Base-by-base conservation (phyloP, 2,329 filamentous ascomycete genomes). In the Hymenoscyphus repandus region DNA sequence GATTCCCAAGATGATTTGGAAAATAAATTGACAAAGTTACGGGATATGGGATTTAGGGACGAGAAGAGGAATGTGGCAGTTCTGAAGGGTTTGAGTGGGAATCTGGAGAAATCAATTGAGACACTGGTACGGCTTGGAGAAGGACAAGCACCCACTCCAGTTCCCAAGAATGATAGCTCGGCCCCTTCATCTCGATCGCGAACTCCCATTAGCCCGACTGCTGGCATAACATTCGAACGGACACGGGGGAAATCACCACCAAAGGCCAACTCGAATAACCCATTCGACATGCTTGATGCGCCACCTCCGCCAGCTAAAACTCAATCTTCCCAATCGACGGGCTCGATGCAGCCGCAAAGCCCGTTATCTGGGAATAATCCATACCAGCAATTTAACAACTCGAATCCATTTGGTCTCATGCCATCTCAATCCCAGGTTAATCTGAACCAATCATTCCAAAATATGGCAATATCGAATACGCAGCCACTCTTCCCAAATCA, bases 21-120 rank as follows among this genome's bases (percentile, higher is more conserved):
- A 39, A 76, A 78, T 45, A 97, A 97, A 67, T 70, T 97, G 66
- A 74, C 76, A 2, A 83, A 82, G 47, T 72, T 99, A 51, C 80
- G 83, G 49, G 90, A 96, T 50, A 95, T 97, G 90, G 93, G 93
- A 0, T 99, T 99, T 62, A 74, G 73, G 3, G 90, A 99, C 65
- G 83, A 86, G 38, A 88, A 86, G 60, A 82, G 87, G 52, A 97
- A 96, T 64, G 76, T 82, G 4, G 82, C 86, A 47, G 83, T 96
- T 22, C 72, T 99, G 15, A 91, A 90, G 65, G 86, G 87, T 2
- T 77, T 95, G 30, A 84, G 86, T 63, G 91, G 92, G 3, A 91
- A 93, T 64, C 66, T 99, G 51, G 90, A 96, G 60, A 86, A 82
- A 67, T 83, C 92, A 0, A 82, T 97, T 40, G 92, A 97, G 68